Conservation (phyloP, 257 asterid species). For the Datura wrightii region DNA sequence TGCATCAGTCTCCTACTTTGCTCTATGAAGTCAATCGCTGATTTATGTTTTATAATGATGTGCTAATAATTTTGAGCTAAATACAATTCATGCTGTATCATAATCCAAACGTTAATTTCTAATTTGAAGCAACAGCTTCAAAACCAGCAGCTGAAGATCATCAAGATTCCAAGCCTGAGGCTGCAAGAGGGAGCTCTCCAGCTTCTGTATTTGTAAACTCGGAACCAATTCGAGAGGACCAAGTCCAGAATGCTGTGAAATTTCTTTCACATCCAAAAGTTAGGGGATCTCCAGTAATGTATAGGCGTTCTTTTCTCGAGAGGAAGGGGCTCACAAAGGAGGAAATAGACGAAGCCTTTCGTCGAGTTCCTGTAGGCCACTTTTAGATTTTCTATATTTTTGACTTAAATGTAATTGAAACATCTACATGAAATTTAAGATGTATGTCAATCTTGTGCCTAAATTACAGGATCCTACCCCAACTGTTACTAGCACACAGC, state of each 20-base stretch:
- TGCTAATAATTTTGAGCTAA: neutral
- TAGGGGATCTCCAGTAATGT: slow-evolving; percentile 88
- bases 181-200: slow-evolving; percentile 64
- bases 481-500: slow-evolving; percentile 56
- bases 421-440: slow-evolving; percentile 2
- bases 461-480: slow-evolving; percentile 77
- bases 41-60: neutral
- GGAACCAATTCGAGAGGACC: slow-evolving; percentile 95
- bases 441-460: neutral
- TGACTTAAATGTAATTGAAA: neutral
- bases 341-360: slow-evolving; percentile 99
- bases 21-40: neutral
- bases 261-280: slow-evolving; percentile 98
- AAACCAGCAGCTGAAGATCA: slow-evolving; percentile 45
- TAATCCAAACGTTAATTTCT: slow-evolving; percentile 32
- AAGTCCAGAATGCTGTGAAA: slow-evolving; percentile 92
- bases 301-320: slow-evolving; percentile 98
- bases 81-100: slow-evolving; percentile 16
- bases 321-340: slow-evolving; percentile 97
- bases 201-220: slow-evolving; percentile 88
- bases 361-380: slow-evolving; percentile 85
- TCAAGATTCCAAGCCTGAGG: slow-evolving; percentile 51
- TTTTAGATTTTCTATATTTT: slow-evolving; percentile 13
- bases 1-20: neutral
- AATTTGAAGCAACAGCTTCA: slow-evolving; percentile 50